Conservation (phyloP, 2,329 filamentous ascomycete genomes). For the Endothia cerciana region DNA sequence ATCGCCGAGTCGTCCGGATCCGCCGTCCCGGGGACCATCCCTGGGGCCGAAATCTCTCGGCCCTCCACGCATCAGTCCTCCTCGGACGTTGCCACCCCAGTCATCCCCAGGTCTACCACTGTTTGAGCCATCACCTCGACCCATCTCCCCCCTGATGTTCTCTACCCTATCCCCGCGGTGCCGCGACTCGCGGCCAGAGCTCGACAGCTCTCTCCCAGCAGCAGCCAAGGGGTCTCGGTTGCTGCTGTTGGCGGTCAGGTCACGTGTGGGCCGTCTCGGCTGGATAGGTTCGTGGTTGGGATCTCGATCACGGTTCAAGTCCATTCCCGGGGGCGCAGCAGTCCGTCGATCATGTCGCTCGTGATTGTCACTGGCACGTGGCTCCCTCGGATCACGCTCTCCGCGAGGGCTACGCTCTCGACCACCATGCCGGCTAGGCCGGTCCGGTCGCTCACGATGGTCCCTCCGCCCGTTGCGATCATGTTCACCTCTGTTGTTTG, state of each 20-base stretch:
- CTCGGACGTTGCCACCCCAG: slow-evolving; percentile 40
- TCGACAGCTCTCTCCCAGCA: slow-evolving; percentile 34
- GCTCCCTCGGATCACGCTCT: slow-evolving; percentile 46
- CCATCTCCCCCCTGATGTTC: slow-evolving; percentile 37
- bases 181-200: slow-evolving; percentile 36
- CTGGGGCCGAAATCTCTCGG: slow-evolving; percentile 34
- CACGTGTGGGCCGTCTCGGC: slow-evolving; percentile 35
- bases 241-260: slow-evolving; percentile 29
- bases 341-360: slow-evolving; percentile 51
- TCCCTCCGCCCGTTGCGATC: slow-evolving; percentile 49
- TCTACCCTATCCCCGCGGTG: slow-evolving; percentile 36
- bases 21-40: slow-evolving; percentile 40
- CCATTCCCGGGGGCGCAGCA: slow-evolving; percentile 33
- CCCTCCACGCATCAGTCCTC: slow-evolving; percentile 41
- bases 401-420: slow-evolving; percentile 53
- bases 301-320: slow-evolving; percentile 34
- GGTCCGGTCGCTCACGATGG: slow-evolving; percentile 46
- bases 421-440: slow-evolving; percentile 51
- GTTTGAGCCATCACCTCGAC: slow-evolving; percentile 37
- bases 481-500: slow-evolving; percentile 44
- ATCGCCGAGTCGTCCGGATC: slow-evolving; percentile 33
- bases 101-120: slow-evolving; percentile 39
- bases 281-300: slow-evolving; percentile 31
- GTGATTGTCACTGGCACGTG: slow-evolving; percentile 39
- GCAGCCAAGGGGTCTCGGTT: slow-evolving; percentile 33